Evolutionary conservation across 1,139 yeast genomes (phyloP).

Genomic region (Magnusiomyces magnusii): DNA sequence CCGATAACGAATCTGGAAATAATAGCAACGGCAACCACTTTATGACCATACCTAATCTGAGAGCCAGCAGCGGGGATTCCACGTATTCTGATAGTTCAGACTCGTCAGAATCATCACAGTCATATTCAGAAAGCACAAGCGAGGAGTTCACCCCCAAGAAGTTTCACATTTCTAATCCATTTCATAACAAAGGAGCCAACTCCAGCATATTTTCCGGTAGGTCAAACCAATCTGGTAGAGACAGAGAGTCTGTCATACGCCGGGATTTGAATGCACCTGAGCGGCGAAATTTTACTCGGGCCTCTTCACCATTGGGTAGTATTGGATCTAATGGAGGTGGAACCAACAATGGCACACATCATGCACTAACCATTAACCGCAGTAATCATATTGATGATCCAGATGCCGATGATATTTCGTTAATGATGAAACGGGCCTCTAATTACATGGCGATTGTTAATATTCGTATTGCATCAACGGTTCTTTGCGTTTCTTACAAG

Average conservation of each 20-base stretch:
- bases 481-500: slow-evolving; percentile 61
- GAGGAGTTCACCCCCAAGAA: background rate
- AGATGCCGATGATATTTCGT: slow-evolving; percentile 39
- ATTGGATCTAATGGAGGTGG: background rate
- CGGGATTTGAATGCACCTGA: slow-evolving; percentile 1
- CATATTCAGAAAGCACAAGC: slow-evolving; percentile 6
- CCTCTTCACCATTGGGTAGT: background rate
- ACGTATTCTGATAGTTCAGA: slow-evolving; percentile 2
- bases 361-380: background rate
- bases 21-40: no score
- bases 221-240: background rate
- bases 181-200: background rate
- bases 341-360: background rate
- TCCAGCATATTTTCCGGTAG: slow-evolving; percentile 3
- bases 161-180: background rate
- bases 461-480: slow-evolving; percentile 47
- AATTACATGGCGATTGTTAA: slow-evolving; percentile 57
- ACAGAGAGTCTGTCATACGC: background rate
- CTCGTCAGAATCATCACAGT: slow-evolving; percentile 3
- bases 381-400: background rate
- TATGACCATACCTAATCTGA: slow-evolving; percentile 17
- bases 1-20: slow-evolving; percentile 22
- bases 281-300: background rate
- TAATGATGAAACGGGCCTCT: slow-evolving; percentile 61
- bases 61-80: slow-evolving; percentile 9